Evolutionary conservation across 495 filamentous ascomycete genomes (phyloP).

Genomic region (Penicillium subrubescens): DNA sequence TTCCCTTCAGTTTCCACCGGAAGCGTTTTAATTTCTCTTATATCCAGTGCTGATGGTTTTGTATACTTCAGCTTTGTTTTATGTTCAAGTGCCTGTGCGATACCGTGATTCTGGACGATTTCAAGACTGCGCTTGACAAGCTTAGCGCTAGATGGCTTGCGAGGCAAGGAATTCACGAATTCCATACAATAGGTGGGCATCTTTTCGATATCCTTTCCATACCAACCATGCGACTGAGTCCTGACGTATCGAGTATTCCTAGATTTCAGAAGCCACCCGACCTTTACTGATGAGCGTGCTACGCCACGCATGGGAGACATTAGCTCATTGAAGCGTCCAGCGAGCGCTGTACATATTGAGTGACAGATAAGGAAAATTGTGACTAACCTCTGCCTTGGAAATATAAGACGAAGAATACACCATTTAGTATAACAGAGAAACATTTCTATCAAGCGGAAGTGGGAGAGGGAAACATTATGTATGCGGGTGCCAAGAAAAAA

Average conservation of each 20-base stretch:
- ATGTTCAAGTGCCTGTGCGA: slow-evolving; percentile 55
- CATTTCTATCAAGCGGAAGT: neutral
- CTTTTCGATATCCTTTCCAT: neutral
- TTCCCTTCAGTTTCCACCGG: neutral
- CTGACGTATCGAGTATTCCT: neutral
- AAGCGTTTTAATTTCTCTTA: neutral
- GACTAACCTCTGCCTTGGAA: neutral
- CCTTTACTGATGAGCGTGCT: neutral
- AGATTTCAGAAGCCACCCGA: slow-evolving; percentile 1
- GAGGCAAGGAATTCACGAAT: neutral
- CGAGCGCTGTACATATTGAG: neutral
- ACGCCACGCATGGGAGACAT: neutral
- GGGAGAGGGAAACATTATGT: neutral
- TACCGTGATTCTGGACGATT: slow-evolving; percentile 49
- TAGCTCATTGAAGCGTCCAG: neutral
- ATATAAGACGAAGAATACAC: neutral
- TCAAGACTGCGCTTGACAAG: slow-evolving; percentile 49
- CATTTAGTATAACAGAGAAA: neutral
- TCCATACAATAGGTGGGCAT: neutral
- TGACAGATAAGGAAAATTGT: neutral
- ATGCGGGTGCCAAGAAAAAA: neutral
- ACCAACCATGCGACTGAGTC: neutral
- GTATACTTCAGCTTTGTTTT: slow-evolving; percentile 34
- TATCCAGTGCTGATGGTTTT: neutral
- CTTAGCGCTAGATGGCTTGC: neutral